phyloP scores from a whole-genome alignment of 805 yeast genomes.

The Nakazawaea pomicola region DNA sequence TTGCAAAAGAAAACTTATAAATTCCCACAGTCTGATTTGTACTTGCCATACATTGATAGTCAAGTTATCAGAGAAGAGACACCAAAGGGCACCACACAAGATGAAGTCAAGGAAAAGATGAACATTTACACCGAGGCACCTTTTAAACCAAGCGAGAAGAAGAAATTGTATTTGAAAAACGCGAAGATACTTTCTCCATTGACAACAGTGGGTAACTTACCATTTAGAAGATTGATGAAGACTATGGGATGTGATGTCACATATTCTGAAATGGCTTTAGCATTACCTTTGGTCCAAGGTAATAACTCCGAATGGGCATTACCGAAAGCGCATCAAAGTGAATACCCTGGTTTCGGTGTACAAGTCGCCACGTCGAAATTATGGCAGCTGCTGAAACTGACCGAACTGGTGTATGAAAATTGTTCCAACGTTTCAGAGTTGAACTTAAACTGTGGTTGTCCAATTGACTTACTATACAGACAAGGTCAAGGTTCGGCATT shows the following conservation, averaged over 20 bases:
- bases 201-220: conserved; percentile 96
- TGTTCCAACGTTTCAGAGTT: conserved; percentile 69
- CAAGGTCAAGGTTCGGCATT: conserved; percentile 96
- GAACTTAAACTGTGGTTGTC: conserved; percentile 95
- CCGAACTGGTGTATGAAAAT: conserved; percentile 65
- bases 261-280: conserved; percentile 91
- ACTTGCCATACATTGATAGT: conserved; percentile 61
- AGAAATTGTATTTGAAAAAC: conserved; percentile 54
- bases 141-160: conserved; percentile 77
- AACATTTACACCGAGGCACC: conserved; percentile 71
- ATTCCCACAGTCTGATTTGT: conserved; percentile 51
- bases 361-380: conserved; percentile 90
- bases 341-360: conserved; percentile 85
- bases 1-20: conserved; percentile 61
- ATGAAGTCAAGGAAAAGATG: conserved; percentile 28
- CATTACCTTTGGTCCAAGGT: conserved; percentile 84
- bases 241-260: conserved; percentile 89
- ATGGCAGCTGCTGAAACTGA: conserved; percentile 91
- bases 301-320: conserved; percentile 96
- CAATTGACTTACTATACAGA: conserved; percentile 88
- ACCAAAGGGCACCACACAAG: conserved; percentile 18
- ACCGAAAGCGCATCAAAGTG: conserved; percentile 80
- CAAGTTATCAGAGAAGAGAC: conserved; percentile 36
- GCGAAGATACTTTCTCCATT: conserved; percentile 92
- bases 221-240: conserved; percentile 90